These are phyloP conservation scores for Aspergillus alliaceus DNA, from an alignment of 2,329 filamentous ascomycete genomes.

Conservation along the genomic window DNA sequence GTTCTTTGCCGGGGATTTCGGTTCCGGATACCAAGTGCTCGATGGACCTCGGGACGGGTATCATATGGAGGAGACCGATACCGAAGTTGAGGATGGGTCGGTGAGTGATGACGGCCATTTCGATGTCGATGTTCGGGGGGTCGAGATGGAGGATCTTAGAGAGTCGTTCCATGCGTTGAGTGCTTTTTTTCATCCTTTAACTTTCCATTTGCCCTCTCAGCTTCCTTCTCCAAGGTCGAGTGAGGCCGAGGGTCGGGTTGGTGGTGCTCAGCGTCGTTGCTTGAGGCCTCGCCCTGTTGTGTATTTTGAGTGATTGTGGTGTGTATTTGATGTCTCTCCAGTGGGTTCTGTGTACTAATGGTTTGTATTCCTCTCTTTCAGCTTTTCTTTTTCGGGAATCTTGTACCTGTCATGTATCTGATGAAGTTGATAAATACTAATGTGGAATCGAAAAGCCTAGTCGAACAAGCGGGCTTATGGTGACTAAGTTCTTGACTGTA, in stretches of 20 bases:
- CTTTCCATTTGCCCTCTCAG: background rate
- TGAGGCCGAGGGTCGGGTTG: background rate
- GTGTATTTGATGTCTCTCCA: background rate
- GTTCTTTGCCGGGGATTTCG: background rate
- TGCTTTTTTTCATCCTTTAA: background rate
- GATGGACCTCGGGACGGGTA: background rate
- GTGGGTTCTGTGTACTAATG: background rate
- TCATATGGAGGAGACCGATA: background rate
- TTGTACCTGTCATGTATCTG: too few species aligned
- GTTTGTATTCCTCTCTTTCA: too few species aligned
- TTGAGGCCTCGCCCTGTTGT: background rate
- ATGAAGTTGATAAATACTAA: too few species aligned
- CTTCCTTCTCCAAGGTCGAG: background rate
- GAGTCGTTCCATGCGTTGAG: constrained; percentile 3
- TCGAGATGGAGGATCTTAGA: background rate
- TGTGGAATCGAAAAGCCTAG: too few species aligned
- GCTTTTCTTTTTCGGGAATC: too few species aligned
- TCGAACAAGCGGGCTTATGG: too few species aligned
- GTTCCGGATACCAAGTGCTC: background rate
- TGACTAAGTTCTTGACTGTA: too few species aligned
- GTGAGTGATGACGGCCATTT: too few species aligned
- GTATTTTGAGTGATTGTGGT: background rate
- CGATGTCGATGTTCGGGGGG: background rate
- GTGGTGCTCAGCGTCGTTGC: background rate
- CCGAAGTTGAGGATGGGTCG: background rate